These are phyloP conservation scores for Davidsoniella australis DNA, from an alignment of 2,329 filamentous ascomycete genomes.

Conservation along the genomic window DNA sequence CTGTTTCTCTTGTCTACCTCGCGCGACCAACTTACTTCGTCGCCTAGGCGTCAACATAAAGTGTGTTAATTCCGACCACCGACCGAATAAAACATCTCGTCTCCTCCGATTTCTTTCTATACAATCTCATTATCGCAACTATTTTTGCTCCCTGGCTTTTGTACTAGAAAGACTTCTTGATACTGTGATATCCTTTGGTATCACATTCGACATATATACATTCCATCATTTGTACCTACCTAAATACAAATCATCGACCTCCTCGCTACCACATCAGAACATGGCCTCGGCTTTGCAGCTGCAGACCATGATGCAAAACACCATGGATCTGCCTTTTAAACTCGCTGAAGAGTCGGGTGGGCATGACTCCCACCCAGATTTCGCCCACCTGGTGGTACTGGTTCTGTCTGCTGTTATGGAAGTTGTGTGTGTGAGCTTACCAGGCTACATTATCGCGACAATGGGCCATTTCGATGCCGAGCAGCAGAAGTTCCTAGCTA, in stretches of 20 bases:
- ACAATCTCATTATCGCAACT: no score
- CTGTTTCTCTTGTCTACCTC: no score
- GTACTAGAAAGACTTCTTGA: no score
- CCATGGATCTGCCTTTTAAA: not conserved
- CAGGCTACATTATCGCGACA: conserved; percentile 80
- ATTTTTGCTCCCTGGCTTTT: no score
- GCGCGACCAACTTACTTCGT: no score
- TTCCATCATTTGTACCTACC: not conserved
- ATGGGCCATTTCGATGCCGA: conserved; percentile 89
- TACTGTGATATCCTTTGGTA: no score
- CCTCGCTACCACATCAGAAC: not conserved
- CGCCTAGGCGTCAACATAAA: no score
- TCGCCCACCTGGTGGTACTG: conserved; percentile 55
- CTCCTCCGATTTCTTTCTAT: no score
- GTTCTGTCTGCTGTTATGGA: conserved; percentile 92
- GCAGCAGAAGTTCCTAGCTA: conserved; percentile 90
- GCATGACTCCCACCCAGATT: conserved; percentile 43
- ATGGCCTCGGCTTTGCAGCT: not conserved
- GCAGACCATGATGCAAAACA: not conserved
- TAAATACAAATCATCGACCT: not conserved
- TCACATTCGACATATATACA: no score
- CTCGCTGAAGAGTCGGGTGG: not conserved
- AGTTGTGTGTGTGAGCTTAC: conserved; percentile 85
- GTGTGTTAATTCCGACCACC: no score
- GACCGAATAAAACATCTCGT: no score